A percentile compares a stretch with the other conserved stretches of the same genome.
phyloP scores from a whole-genome alignment of 2,329 filamentous ascomycete genomes.

The Ciborinia camelliae region DNA sequence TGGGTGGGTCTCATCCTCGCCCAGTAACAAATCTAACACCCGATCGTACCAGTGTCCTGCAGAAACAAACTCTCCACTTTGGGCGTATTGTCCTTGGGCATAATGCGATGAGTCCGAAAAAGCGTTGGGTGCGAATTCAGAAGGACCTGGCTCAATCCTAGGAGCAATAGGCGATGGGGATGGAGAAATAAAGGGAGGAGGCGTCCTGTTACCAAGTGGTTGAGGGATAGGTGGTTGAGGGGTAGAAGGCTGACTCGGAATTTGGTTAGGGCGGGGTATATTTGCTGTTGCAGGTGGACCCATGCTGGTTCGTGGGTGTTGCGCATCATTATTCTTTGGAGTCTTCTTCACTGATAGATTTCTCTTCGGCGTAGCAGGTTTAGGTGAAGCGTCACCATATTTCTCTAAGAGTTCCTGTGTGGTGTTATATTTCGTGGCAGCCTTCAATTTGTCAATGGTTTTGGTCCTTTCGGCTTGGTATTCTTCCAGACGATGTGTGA shows the following conservation, averaged over 20 bases:
- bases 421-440: slow-evolving; percentile 92
- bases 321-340: slow-evolving; percentile 25
- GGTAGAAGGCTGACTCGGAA: slow-evolving; percentile 30
- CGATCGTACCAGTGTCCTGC: slow-evolving; percentile 85
- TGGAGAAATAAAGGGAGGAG: background rate
- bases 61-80: slow-evolving; percentile 23
- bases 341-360: slow-evolving; percentile 30
- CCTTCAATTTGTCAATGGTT: slow-evolving; percentile 92
- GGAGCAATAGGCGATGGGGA: slow-evolving; percentile 30
- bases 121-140: slow-evolving; percentile 74
- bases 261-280: slow-evolving; percentile 46
- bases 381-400: slow-evolving; percentile 62
- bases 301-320: slow-evolving; percentile 45
- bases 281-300: slow-evolving; percentile 62
- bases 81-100: slow-evolving; percentile 30
- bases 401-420: slow-evolving; percentile 92
- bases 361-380: slow-evolving; percentile 29
- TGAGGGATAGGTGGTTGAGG: slow-evolving; percentile 30
- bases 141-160: slow-evolving; percentile 36
- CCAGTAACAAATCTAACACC: slow-evolving; percentile 84
- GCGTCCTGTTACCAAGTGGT: slow-evolving; percentile 15
- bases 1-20: slow-evolving; percentile 88
- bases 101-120: slow-evolving; percentile 44
- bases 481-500: slow-evolving; percentile 66
- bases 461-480: slow-evolving; percentile 75